Base-by-base conservation (phyloP, 1,284 basidiomycete species). In the Earliella scabrosa region DNA sequence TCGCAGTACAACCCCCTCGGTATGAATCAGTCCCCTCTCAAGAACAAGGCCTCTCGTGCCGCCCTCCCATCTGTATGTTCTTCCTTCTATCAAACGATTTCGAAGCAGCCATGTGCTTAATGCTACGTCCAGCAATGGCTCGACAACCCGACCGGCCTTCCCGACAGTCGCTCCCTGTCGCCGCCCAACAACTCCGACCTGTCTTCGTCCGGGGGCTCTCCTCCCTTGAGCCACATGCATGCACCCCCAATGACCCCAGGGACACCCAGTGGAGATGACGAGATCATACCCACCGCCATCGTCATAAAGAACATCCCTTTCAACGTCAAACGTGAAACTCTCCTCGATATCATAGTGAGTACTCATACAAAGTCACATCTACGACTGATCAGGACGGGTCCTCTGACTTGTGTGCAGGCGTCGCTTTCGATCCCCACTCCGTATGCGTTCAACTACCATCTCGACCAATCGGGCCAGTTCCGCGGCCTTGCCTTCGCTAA, bases 281-380 rank as follows among this genome's bases (percentile, higher is more conserved):
- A 98, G 73, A 85, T 98, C 72, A 99, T 99, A 74, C 97, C 97
- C 51, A 99, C 97, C 16, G 97, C 97, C 52, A 98, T 99, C 69
- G 97, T 99, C 69, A 97, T 99, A 77, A 99, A 99, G 85, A 98
- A 98, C 82, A 99, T 98, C 76, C 97, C 96, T 58, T 98, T 99
- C 80, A 95, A 95, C 68, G 94, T 98, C 66, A 94, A 95, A 77
- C 88, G 92, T 69, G 96, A 99, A 77, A 95, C 95, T 55, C 83
- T 99, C 59, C 87, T 99, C 66, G 90, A 92, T 77, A 95, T 98
- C 72, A 99, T 99, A 73, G 94, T 95, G 63, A 63, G 90, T n/a
- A n/a, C n/a, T n/a, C 83, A 16, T 24, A 20, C 20, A 41, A 48
- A 45, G 58, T 47, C 46, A 21, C 43, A 49, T 48, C 59, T 45